phyloP scores from a whole-genome alignment of 768 basidiomycete genomes.

The Brasilioporus rufonigricans region DNA sequence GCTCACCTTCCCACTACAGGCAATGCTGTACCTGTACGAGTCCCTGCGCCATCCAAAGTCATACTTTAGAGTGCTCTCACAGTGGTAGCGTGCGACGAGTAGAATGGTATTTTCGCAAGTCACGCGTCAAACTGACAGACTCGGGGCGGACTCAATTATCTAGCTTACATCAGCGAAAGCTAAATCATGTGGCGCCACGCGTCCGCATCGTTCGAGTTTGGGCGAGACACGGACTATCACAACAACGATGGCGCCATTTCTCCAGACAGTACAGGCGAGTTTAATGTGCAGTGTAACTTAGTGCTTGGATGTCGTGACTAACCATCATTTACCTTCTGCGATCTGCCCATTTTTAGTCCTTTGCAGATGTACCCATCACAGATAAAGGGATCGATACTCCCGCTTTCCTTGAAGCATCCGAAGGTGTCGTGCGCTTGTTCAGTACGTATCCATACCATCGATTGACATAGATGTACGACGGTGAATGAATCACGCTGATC shows the following conservation, averaged over 20 bases:
- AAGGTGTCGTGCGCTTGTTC: constrained; percentile 87
- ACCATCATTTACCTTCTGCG: background rate
- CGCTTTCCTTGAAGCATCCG: constrained; percentile 82
- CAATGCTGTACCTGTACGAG: background rate
- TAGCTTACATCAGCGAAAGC: background rate
- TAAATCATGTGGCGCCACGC: background rate
- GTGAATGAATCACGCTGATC: background rate
- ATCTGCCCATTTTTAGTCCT: constrained; percentile 58
- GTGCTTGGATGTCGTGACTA: background rate
- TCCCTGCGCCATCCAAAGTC: too few relatives aligned
- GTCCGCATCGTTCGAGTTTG: background rate
- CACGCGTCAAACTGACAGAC: too few relatives aligned
- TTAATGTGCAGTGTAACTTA: too few relatives aligned
- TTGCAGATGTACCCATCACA: constrained; percentile 83
- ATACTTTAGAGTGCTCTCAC: too few relatives aligned
- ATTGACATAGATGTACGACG: background rate
- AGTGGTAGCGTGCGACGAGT: too few relatives aligned
- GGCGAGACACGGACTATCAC: constrained; percentile 2
- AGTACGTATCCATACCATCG: constrained; percentile 47
- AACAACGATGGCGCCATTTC: constrained; percentile 67
- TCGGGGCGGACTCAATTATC: too few relatives aligned
- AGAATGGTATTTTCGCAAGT: too few relatives aligned
- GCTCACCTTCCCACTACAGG: too few relatives aligned
- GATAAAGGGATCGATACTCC: constrained; percentile 87
- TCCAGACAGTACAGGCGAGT: constrained; percentile 65